Base-by-base conservation (phyloP, 805 yeast genomes). In the Saturnispora gosingensis region DNA sequence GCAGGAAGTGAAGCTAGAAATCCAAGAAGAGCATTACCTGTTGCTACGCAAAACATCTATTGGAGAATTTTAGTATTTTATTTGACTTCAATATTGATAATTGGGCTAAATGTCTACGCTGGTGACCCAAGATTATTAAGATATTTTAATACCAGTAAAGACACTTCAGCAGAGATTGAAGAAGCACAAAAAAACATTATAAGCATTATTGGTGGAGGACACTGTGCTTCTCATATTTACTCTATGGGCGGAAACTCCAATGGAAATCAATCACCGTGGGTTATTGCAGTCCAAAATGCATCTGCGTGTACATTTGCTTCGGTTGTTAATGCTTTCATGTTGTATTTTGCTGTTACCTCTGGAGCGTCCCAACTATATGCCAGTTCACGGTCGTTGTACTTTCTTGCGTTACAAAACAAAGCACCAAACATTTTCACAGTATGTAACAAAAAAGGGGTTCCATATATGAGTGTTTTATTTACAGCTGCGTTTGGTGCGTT, bases 1-100 rank as follows among this genome's bases (percentile, higher is more conserved):
- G 91, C 93, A 2, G 88, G 91, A 6, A 86, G 90, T 64, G 96
- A 87, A 64, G 85, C 90, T n/a, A 72, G 82, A 54, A 82, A 85
- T 57, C 95, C 96, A 5, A 72, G 93, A 56, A 79, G 75, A 54
- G 81, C 91, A 0, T 71, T 87, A 16, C 95, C 95, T 1, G 74
- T 82, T 10, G 91, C 93, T 1, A 85, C 90, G 2, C 81, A 75
- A 58, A 73, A 84, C 58, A 87, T 85, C 2, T 85, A 85, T 62
- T 83, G 85, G 75, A 71, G 90, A 59, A 77, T 87, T 36, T 59
- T 83, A 5, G 49, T 83, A 0, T 76, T 85, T 56, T 87, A 86
- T 64, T 65, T 85, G 45, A 62, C 86, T 18, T 78, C 88, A 3
- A 75, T 83, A 20, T 82, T 87, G 60, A 70, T 83, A 13, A 83